Base-by-base conservation (phyloP, 1,139 yeast species). In the Pichia sp. region DNA sequence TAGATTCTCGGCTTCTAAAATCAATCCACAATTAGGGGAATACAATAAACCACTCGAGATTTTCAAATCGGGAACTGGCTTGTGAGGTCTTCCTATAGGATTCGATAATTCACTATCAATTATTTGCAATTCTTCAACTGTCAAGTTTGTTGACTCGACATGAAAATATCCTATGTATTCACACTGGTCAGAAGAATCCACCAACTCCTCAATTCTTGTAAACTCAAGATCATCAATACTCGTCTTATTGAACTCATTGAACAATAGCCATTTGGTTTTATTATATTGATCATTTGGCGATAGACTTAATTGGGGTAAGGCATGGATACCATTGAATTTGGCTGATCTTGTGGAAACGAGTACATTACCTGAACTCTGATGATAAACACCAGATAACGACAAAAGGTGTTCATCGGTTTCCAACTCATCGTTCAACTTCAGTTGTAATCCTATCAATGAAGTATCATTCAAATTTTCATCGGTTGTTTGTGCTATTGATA, bases 1-100 rank as follows among this genome's bases (percentile, higher is more conserved):
- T n/a, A 76, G 66, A 4, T 60, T 56, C 29, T 66, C 66, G 11
- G 75, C 54, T 3, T 67, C 61, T 9, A 85, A 52, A 0, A 73
- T 61, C 3, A 82, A 59, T 0, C 90, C 95, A 66, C 97, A 90
- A 59, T 90, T 95, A 0, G 97, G 97, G 0, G 96, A 86, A 57
- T 85, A 88, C 26, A 86, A 50, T 28, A 85, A 52, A 5, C 83
- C 85, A 8, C 72, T 64, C 6, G 72, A 62, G 10, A 87, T 57
- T 34, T 65, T 66, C 23, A 90, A 55, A 2, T 64, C 59, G 0
- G 96, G 97, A 1, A 81, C 60, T 0, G 59, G 49, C 5, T 75
- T 71, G 16, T 81, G 72, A 2, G 97, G 97, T 48, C 83, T 68
- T 1, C 97, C 97, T 34, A 74, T 60, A 0, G 97, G 97, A 52